A percentile compares a stretch with the other conserved stretches of the same genome.
Evolutionary conservation across 2,329 filamentous ascomycete species (phyloP).

Genomic region (Macroventuria anomochaeta): DNA sequence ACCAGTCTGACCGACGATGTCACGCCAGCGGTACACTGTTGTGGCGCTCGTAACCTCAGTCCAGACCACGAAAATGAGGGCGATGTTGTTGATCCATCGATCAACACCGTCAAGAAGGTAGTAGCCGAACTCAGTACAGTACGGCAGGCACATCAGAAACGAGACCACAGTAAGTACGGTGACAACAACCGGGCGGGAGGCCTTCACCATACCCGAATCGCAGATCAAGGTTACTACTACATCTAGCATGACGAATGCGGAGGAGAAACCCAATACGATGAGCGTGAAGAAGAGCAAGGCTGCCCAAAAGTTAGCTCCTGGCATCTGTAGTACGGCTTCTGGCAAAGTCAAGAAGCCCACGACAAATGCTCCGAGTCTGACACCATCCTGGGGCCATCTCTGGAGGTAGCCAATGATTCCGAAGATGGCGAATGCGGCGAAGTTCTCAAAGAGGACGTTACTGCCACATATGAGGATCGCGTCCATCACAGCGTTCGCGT

Average conservation of each 20-base stretch:
- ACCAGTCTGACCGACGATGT: slow-evolving; percentile 56
- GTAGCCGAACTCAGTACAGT: slow-evolving; percentile 65
- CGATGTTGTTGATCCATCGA: slow-evolving; percentile 63
- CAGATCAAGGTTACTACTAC: slow-evolving; percentile 61
- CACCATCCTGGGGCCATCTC: slow-evolving; percentile 52
- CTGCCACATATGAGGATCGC: slow-evolving; percentile 62
- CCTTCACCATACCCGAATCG: slow-evolving; percentile 58
- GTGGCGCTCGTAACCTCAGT: slow-evolving; percentile 61
- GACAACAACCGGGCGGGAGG: slow-evolving; percentile 58
- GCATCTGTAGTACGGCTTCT: slow-evolving; percentile 63
- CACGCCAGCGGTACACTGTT: slow-evolving; percentile 60
- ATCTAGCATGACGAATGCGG: slow-evolving; percentile 66
- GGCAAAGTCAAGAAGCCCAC: slow-evolving; percentile 66
- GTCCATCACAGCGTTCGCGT: slow-evolving; percentile 66
- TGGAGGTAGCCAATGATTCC: slow-evolving; percentile 62
- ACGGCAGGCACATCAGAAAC: slow-evolving; percentile 62
- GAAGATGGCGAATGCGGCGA: slow-evolving; percentile 59
- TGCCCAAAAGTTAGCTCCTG: slow-evolving; percentile 64
- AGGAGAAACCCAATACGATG: slow-evolving; percentile 64
- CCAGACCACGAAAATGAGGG: slow-evolving; percentile 63
- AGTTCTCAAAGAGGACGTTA: slow-evolving; percentile 64
- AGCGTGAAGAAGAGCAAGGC: slow-evolving; percentile 65
- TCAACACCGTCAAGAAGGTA: slow-evolving; percentile 63
- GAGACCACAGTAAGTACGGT: slow-evolving; percentile 58
- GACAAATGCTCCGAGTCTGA: slow-evolving; percentile 60